Conservation (phyloP, 495 filamentous ascomycete species). For the Neurospora sp. region DNA sequence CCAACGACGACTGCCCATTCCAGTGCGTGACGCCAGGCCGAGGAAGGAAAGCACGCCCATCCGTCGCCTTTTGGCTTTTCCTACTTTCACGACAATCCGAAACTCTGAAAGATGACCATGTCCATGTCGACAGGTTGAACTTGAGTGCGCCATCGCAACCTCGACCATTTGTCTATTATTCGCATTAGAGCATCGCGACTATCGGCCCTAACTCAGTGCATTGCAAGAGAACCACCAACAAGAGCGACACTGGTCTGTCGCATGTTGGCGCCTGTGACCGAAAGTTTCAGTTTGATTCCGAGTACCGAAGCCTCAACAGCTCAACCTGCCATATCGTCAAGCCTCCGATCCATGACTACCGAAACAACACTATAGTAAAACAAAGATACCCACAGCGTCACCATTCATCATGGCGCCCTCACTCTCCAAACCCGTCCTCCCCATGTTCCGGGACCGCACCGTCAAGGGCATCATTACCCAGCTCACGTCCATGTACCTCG, state of each 20-base stretch:
- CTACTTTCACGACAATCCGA: background rate
- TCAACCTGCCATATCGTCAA: background rate
- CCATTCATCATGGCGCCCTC: conserved; percentile 50
- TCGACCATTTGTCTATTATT: background rate
- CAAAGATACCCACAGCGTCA: background rate
- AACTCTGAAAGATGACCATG: background rate
- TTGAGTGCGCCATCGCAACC: background rate
- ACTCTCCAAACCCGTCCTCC: conserved; percentile 63
- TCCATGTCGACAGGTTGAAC: background rate
- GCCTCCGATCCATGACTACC: conserved; percentile 7
- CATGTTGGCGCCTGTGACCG: background rate
- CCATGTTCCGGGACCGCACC: conserved; percentile 50
- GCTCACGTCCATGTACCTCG: conserved; percentile 66
- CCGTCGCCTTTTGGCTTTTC: background rate
- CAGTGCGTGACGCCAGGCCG: conserved; percentile 25
- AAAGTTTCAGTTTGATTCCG: background rate
- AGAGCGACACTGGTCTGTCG: background rate
- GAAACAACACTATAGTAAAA: background rate
- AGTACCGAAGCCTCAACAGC: no score
- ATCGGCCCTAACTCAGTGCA: background rate
- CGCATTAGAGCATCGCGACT: background rate
- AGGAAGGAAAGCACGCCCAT: conserved; percentile 14
- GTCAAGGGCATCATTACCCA: conserved; percentile 63
- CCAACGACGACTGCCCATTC: conserved; percentile 10
- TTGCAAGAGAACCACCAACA: background rate